phyloP scores from a whole-genome alignment of 2,329 filamentous ascomycete genomes.

The Neofusicoccum ribis region DNA sequence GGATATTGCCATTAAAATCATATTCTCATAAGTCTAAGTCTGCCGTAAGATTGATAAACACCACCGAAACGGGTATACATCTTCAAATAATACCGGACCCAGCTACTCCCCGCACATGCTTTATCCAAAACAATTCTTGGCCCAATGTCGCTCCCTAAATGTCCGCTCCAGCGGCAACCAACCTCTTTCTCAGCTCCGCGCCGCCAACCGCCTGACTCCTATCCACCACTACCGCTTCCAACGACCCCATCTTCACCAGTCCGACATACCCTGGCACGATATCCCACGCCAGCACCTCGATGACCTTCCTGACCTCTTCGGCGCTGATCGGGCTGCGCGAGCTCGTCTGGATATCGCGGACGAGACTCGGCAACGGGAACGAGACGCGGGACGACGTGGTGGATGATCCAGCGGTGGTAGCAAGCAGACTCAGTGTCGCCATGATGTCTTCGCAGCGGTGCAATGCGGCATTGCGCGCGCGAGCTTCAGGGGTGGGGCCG shows the following conservation, averaged over 20 bases:
- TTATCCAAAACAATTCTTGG: too few species aligned
- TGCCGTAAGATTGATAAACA: too few species aligned
- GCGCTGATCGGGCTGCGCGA: slow-evolving; percentile 47
- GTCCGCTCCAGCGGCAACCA: slow-evolving; percentile 23
- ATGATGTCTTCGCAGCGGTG: slow-evolving; percentile 49
- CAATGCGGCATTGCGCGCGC: slow-evolving; percentile 48
- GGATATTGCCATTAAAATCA: too few species aligned
- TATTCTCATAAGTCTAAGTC: too few species aligned
- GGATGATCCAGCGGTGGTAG: slow-evolving; percentile 26
- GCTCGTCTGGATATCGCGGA: slow-evolving; percentile 47
- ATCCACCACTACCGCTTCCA: slow-evolving; percentile 48
- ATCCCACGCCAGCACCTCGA: slow-evolving; percentile 46
- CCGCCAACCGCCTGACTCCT: slow-evolving; percentile 30
- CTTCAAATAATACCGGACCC: too few species aligned
- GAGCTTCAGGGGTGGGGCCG: slow-evolving; percentile 43
- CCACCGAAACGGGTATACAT: too few species aligned
- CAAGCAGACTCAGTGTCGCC: slow-evolving; percentile 44
- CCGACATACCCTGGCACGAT: slow-evolving; percentile 46
- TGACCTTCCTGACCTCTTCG: slow-evolving; percentile 45
- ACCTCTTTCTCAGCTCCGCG: slow-evolving; percentile 33
- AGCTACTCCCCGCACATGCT: too few species aligned
- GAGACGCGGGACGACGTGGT: slow-evolving; percentile 34
- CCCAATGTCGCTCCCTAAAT: too few species aligned
- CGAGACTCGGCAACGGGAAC: slow-evolving; percentile 45
- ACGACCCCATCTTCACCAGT: slow-evolving; percentile 38